A percentile compares a stretch with the other conserved stretches of the same genome.
phyloP scores from a whole-genome alignment of 129 eudicot genomes.

The Glebionis coronaria region DNA sequence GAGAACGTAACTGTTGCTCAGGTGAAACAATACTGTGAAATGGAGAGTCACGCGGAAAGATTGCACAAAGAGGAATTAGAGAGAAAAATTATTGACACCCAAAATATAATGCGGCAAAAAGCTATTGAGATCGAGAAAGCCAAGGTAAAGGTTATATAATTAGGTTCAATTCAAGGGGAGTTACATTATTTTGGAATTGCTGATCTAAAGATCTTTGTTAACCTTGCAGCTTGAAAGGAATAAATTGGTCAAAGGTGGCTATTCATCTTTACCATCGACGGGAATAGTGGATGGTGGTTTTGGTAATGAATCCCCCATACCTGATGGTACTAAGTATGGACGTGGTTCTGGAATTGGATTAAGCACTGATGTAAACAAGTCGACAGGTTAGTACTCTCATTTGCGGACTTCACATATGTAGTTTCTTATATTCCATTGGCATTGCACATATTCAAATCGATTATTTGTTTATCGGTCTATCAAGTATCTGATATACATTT shows the following conservation, averaged over 20 bases:
- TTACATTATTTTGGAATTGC: not conserved
- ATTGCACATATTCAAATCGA: no score
- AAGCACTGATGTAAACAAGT: constrained; percentile 58
- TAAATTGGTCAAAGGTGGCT: constrained; percentile 78
- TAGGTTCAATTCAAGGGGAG: constrained; percentile 4
- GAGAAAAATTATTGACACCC: constrained; percentile 83
- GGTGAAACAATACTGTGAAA: constrained; percentile 94
- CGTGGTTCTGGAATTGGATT: constrained; percentile 81
- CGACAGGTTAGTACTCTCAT: constrained; percentile 60
- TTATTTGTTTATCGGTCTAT: no score
- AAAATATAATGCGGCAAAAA: constrained; percentile 89
- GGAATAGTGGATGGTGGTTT: constrained; percentile 69
- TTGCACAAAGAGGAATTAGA: constrained; percentile 67
- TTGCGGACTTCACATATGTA: not conserved
- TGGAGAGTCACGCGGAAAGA: constrained; percentile 96
- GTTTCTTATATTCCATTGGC: no score
- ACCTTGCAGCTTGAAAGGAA: constrained; percentile 61
- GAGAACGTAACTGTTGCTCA: constrained; percentile 87
- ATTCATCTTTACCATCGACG: constrained; percentile 42
- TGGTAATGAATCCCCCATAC: constrained; percentile 47
- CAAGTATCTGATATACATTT: no score
- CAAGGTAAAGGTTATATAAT: constrained; percentile 53
- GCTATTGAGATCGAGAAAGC: constrained; percentile 90
- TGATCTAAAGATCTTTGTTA: constrained; percentile 1
- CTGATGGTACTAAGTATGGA: constrained; percentile 66